These are phyloP conservation scores for Climacium dendroides DNA, from an alignment of 225 moss, liverwort and hornwort genomes.

Conservation along the genomic window DNA sequence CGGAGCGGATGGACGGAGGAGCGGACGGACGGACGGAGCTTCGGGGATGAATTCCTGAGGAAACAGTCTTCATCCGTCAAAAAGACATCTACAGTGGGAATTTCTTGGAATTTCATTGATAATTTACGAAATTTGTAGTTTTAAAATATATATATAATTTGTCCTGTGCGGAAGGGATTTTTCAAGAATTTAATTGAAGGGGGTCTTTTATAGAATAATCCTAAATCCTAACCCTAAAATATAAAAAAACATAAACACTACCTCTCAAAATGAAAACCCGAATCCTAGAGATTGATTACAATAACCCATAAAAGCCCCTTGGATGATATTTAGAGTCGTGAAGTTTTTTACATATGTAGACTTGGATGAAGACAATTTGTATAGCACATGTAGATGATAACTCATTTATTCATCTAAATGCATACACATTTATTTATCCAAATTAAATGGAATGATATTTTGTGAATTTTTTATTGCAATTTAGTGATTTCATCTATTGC, in stretches of 20 bases:
- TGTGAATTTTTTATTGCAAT: no score
- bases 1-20: not conserved
- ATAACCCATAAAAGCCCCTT: not conserved
- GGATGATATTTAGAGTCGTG: no score
- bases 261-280: not conserved
- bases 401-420: not conserved
- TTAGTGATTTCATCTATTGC: accelerated
- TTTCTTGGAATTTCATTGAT: not conserved
- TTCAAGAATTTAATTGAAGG: accelerated
- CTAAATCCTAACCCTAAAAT: not conserved
- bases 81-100: no score
- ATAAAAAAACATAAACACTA: not conserved
- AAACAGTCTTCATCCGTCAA: not conserved
- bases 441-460: accelerated
- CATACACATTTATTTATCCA: not conserved
- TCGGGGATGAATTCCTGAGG: not conserved
- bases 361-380: not conserved
- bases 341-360: not conserved
- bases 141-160: no score
- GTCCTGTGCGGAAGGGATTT: accelerated
- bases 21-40: not conserved
- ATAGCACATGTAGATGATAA: not conserved
- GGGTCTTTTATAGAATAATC: no score
- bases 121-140: not conserved
- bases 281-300: not conserved